Percentiles rank a stretch among this genome's conserved stretches.
Evolutionary conservation across 495 filamentous ascomycete species (phyloP).

Genomic region (Viridothelium virens): DNA sequence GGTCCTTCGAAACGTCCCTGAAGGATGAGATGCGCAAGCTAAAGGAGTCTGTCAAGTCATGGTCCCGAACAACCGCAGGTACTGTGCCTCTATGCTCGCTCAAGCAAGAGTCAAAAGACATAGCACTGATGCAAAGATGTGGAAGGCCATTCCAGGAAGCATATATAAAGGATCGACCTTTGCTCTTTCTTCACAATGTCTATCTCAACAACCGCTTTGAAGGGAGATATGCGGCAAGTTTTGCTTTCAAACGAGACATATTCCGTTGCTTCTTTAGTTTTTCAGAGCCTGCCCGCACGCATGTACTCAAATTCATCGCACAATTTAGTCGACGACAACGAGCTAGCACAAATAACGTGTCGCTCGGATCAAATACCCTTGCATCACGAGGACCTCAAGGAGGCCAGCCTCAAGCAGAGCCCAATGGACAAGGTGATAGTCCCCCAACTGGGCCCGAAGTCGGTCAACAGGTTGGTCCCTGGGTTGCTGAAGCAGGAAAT

Average conservation of each 20-base stretch:
- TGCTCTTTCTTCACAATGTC: not conserved
- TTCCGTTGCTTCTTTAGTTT: not conserved
- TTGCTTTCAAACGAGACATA: not conserved
- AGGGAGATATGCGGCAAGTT: not conserved
- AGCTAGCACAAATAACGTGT: too few species aligned
- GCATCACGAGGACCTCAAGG: too few species aligned
- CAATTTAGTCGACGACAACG: not conserved
- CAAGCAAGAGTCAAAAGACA: not conserved
- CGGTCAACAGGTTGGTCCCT: too few species aligned
- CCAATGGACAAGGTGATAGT: too few species aligned
- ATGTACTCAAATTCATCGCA: not conserved
- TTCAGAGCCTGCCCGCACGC: not conserved
- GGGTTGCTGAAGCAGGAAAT: too few species aligned
- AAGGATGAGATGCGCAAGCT: not conserved
- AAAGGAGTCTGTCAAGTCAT: not conserved
- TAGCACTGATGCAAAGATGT: not conserved
- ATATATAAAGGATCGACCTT: not conserved
- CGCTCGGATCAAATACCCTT: too few species aligned
- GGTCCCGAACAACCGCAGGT: not conserved
- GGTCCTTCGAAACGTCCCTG: not conserved
- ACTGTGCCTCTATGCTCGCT: not conserved
- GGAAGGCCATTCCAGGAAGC: not conserved
- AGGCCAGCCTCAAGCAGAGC: too few species aligned
- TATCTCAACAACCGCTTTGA: not conserved
- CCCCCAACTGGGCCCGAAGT: too few species aligned